These are phyloP conservation scores for Mimosa bimucronata DNA, from an alignment of 306 rosid genomes.

Conservation along the genomic window DNA sequence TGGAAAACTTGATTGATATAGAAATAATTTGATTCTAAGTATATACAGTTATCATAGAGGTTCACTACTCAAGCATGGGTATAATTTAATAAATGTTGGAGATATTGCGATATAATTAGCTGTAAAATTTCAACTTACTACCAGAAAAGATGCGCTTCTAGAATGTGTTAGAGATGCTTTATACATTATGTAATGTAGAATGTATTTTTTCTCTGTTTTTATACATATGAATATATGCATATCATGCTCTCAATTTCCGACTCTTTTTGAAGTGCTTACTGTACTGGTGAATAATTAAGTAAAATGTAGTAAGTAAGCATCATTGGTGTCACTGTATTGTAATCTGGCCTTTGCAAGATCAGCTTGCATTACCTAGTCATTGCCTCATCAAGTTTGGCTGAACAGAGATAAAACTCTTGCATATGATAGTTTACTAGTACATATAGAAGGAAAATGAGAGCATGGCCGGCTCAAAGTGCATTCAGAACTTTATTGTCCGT, in stretches of 20 bases:
- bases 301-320: neutral
- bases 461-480: too few species aligned
- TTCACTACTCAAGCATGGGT: neutral
- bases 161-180: neutral
- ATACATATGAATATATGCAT: neutral
- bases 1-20: neutral
- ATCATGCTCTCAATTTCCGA: neutral
- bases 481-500: too few species aligned
- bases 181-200: neutral
- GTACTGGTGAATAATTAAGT: neutral
- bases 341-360: neutral
- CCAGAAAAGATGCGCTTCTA: neutral
- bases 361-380: conserved; percentile 1
- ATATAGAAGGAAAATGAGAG: too few species aligned
- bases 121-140: neutral
- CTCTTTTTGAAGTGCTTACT: neutral
- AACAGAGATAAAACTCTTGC: too few species aligned
- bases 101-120: neutral
- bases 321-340: neutral
- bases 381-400: neutral
- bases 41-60: neutral
- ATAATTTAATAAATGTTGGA: neutral
- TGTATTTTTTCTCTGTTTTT: neutral
- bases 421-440: too few species aligned
- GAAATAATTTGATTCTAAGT: neutral